Evolutionary conservation across 2,329 filamentous ascomycete genomes (phyloP), one percentile per base, ranked within the genome.

Genomic region (Orbilia brochopaga): DNA sequence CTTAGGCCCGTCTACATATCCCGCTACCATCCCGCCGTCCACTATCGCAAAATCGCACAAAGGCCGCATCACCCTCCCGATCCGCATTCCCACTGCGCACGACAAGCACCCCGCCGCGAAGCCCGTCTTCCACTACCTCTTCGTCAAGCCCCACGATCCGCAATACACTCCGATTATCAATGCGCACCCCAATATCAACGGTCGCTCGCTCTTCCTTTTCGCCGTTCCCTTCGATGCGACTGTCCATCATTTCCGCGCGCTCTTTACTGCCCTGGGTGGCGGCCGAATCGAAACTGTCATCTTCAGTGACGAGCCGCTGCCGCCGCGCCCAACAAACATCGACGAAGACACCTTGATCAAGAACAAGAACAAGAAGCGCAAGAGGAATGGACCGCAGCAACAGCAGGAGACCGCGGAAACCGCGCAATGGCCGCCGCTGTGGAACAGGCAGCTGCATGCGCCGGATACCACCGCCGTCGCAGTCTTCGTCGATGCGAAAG

Each of bases 221-320:
- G 97, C 99, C 77, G 81, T 95, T 0, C 94, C 94, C 5, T 83
- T 89, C 74, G 92, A 97, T 78, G 88, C 91, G 69, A 95, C 91
- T 2, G 88, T 91, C 64, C 79, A 83, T 0, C 90, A 92, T 76
- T 83, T 97, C 46, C 87, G 91, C 50, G 83, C 87, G 46, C 81
- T 97, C 0, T 95, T 97, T 75, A 82, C 84, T 0, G 85, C 95
- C 15, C 84, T 97, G 0, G 89, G 90, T 7, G 87, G 89, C 0
- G 90, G 90, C 1, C 85, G 89, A 52, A 89, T 97, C 53, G 91
- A 96, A 79, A 83, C 82, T 58, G 88, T 95, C 3, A 82, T 84
- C 0, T 97, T 97, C 74, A 89, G 92, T 74, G 83, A 63, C 42
- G 69, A 73, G 19, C 69, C 69, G 74, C 79, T 17, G 51, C 76